A percentile compares a stretch with the other conserved stretches of the same genome.
phyloP scores from a whole-genome alignment of 2,329 filamentous ascomycete genomes.

The Fusarium globosum region DNA sequence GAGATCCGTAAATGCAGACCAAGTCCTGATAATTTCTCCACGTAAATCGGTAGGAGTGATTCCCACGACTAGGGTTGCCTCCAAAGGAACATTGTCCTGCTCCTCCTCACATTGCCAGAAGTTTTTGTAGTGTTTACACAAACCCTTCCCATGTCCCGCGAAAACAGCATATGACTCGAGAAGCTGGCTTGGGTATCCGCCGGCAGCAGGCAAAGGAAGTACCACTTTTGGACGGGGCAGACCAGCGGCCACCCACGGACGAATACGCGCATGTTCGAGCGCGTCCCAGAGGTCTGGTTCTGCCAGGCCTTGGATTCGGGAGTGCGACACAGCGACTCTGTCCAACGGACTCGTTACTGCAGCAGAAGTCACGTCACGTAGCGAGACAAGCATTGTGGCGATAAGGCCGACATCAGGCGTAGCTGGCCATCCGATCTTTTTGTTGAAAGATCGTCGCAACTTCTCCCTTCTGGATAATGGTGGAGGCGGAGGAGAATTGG shows the following conservation, averaged over 20 bases:
- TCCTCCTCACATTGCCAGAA: constrained; percentile 1
- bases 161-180: constrained; percentile 7
- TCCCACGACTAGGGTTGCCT: background rate
- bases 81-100: background rate
- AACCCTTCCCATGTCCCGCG: background rate
- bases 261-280: background rate
- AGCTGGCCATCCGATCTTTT: constrained; percentile 14
- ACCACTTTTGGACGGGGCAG: background rate
- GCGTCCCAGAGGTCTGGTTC: background rate
- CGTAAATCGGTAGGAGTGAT: constrained; percentile 8
- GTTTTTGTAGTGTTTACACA: constrained; percentile 7
- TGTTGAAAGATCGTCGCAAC: constrained; percentile 5
- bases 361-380: background rate
- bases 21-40: background rate
- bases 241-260: background rate
- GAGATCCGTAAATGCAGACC: background rate
- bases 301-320: background rate
- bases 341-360: background rate
- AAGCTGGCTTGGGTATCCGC: background rate
- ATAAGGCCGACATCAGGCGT: background rate
- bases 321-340: background rate
- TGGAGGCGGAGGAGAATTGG: background rate
- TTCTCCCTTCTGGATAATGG: background rate
- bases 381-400: background rate
- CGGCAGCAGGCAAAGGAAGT: background rate